Conservation (phyloP, 2,329 filamentous ascomycete genomes). For the Stenocarpella maydis region DNA sequence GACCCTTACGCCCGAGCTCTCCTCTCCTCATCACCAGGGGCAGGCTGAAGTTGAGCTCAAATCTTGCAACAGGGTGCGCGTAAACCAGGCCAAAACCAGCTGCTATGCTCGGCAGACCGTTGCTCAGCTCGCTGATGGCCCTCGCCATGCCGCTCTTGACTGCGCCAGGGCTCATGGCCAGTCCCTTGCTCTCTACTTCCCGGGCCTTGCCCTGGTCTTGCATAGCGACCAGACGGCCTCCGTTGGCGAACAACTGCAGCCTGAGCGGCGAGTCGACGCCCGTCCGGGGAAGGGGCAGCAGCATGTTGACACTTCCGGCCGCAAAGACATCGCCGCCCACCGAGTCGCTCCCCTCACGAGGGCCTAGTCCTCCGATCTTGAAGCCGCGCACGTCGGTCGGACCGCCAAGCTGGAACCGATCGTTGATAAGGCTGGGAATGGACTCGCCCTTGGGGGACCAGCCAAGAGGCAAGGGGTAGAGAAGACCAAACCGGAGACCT, state of each 20-base stretch:
- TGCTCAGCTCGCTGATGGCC: slow-evolving; percentile 75
- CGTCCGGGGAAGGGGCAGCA: slow-evolving; percentile 83
- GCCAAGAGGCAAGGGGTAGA: slow-evolving; percentile 81
- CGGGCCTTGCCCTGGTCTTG: slow-evolving; percentile 55
- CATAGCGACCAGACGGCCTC: slow-evolving; percentile 83
- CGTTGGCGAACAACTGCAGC: slow-evolving; percentile 90
- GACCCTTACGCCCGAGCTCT: slow-evolving; percentile 87
- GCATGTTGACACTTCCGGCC: slow-evolving; percentile 84
- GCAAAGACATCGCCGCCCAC: slow-evolving; percentile 93
- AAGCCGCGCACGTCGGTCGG: slow-evolving; percentile 96
- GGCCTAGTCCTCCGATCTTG: slow-evolving; percentile 86
- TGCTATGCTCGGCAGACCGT: slow-evolving; percentile 82
- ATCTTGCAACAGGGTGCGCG: slow-evolving; percentile 89
- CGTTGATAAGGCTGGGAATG: slow-evolving; percentile 82
- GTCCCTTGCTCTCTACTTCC: slow-evolving; percentile 48
- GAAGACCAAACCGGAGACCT: slow-evolving; percentile 80
- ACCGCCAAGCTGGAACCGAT: slow-evolving; percentile 93
- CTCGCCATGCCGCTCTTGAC: slow-evolving; percentile 62
- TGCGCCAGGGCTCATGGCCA: slow-evolving; percentile 54
- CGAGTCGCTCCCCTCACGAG: slow-evolving; percentile 84
- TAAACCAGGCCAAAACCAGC: slow-evolving; percentile 93
- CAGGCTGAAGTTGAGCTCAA: slow-evolving; percentile 95
- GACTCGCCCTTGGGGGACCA: slow-evolving; percentile 60
- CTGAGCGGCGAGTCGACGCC: slow-evolving; percentile 85
- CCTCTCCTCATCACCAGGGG: slow-evolving; percentile 83